Percentiles rank a stretch among this genome's conserved stretches.
These are phyloP conservation scores for Pyrenochaeta sp. DNA, from an alignment of 2,329 filamentous ascomycete species.

Conservation along the genomic window DNA sequence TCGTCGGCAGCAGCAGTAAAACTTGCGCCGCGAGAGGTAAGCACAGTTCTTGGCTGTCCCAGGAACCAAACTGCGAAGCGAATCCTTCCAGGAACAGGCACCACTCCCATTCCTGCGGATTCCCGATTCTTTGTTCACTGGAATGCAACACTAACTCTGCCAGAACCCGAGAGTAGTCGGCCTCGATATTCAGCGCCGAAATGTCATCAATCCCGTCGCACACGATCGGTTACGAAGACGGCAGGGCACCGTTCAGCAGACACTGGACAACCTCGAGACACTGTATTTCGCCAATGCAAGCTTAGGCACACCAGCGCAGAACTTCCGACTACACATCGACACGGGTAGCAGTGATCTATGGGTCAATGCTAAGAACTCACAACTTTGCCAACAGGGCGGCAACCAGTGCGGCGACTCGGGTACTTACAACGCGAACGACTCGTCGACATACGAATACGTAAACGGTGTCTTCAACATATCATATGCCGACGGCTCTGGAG, in stretches of 20 bases:
- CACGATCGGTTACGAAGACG: constrained; percentile 57
- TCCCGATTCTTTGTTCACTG: neutral
- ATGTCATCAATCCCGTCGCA: constrained; percentile 55
- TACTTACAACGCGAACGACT: constrained; percentile 73
- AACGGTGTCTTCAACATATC: constrained; percentile 84
- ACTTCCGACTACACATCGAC: constrained; percentile 65
- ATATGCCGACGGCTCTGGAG: constrained; percentile 83
- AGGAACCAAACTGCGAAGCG: constrained; percentile 22
- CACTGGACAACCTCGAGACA: constrained; percentile 66
- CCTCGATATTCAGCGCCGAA: constrained; percentile 60
- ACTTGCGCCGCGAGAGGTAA: constrained; percentile 46
- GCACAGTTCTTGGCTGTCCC: constrained; percentile 38
- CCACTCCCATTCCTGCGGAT: constrained; percentile 3
- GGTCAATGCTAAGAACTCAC: constrained; percentile 71
- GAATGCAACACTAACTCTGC: constrained; percentile 16
- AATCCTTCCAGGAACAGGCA: constrained; percentile 15
- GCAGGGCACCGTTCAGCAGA: constrained; percentile 54
- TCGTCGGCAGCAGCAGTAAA: constrained; percentile 38
- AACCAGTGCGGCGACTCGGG: constrained; percentile 69
- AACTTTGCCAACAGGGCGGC: constrained; percentile 61
- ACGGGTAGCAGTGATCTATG: constrained; percentile 71
- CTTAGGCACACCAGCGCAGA: constrained; percentile 66
- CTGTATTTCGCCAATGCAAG: constrained; percentile 67
- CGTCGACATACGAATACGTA: constrained; percentile 78
- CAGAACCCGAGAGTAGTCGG: constrained; percentile 57